Evolutionary conservation across 2,329 filamentous ascomycete genomes (phyloP).

Genomic region (Didymellaceae sp.): DNA sequence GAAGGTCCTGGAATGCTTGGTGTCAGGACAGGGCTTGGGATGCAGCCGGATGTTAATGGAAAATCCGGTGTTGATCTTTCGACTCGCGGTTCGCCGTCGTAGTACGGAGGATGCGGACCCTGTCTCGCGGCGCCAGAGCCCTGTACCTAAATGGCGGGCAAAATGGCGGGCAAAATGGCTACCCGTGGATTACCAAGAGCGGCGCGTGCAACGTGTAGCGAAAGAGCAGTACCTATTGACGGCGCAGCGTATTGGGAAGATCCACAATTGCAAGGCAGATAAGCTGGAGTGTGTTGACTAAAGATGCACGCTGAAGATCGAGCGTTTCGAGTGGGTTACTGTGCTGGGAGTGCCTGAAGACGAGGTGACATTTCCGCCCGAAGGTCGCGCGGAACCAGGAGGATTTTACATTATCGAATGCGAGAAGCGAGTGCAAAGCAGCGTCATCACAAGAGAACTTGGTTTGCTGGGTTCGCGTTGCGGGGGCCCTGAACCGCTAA

Average conservation of each 20-base stretch:
- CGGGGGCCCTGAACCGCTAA: slow-evolving; percentile 14
- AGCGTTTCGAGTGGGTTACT: slow-evolving; percentile 10
- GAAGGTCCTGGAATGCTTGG: slow-evolving; percentile 41
- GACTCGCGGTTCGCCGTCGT: slow-evolving; percentile 35
- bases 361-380: slow-evolving; percentile 7
- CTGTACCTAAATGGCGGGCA: slow-evolving; percentile 28
- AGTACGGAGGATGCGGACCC: slow-evolving; percentile 36
- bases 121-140: slow-evolving; percentile 19
- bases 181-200: slow-evolving; percentile 29
- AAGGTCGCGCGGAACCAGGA: slow-evolving; percentile 3
- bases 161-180: slow-evolving; percentile 26
- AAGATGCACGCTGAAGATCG: slow-evolving; percentile 11
- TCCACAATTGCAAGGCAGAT: slow-evolving; percentile 32
- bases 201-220: slow-evolving; percentile 33
- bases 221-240: slow-evolving; percentile 33
- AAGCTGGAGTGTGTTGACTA: slow-evolving; percentile 30
- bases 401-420: slow-evolving; percentile 8
- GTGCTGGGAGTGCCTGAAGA: slow-evolving; percentile 8
- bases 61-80: slow-evolving; percentile 42
- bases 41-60: slow-evolving; percentile 38
- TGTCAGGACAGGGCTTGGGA: slow-evolving; percentile 28
- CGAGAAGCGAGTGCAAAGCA: slow-evolving; percentile 4
- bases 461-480: slow-evolving; percentile 11
- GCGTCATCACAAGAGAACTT: slow-evolving; percentile 13
- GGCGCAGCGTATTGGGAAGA: slow-evolving; percentile 22